A percentile compares a stretch with the other conserved stretches of the same genome.
Conservation (phyloP, 805 yeast species). For the Nakazawaea pomicola region DNA sequence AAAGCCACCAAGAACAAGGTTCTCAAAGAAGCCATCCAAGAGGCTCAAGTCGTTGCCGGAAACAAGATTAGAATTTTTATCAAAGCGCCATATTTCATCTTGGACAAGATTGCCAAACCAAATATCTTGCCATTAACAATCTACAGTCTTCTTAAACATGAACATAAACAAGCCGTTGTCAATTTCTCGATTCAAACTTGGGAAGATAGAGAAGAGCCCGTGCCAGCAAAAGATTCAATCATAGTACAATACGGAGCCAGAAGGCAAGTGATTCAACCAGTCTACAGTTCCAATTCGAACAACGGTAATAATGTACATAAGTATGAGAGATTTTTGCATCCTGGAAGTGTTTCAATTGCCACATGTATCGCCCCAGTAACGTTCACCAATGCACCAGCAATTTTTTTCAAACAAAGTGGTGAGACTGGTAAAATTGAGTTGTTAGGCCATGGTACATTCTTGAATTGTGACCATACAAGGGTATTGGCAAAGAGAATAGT, state of each 20-base stretch:
- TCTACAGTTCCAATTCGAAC: slow-evolving; percentile 74
- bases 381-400: slow-evolving; percentile 79
- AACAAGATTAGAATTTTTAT: slow-evolving; percentile 55
- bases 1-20: slow-evolving; percentile 69
- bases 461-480: slow-evolving; percentile 80
- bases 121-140: slow-evolving; percentile 49
- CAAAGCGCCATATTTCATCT: slow-evolving; percentile 45
- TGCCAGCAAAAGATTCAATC: slow-evolving; percentile 76
- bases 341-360: slow-evolving; percentile 69
- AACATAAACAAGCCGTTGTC: slow-evolving; percentile 78
- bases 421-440: slow-evolving; percentile 49
- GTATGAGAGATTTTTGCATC: slow-evolving; percentile 77
- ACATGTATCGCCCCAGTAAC: slow-evolving; percentile 85
- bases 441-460: slow-evolving; percentile 86
- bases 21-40: slow-evolving; percentile 49
- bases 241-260: slow-evolving; percentile 93
- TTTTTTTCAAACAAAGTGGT: slow-evolving; percentile 63
- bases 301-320: slow-evolving; percentile 84
- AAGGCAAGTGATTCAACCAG: slow-evolving; percentile 75
- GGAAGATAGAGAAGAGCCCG: slow-evolving; percentile 85
- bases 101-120: slow-evolving; percentile 40
- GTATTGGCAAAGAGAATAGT: slow-evolving; percentile 83
- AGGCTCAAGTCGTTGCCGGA: slow-evolving; percentile 56
- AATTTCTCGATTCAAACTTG: slow-evolving; percentile 81
- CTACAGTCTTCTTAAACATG: slow-evolving; percentile 77